Evolutionary conservation across 352 stramenopile species (phyloP).

Genomic region (Globisporangium heterothallicum): DNA sequence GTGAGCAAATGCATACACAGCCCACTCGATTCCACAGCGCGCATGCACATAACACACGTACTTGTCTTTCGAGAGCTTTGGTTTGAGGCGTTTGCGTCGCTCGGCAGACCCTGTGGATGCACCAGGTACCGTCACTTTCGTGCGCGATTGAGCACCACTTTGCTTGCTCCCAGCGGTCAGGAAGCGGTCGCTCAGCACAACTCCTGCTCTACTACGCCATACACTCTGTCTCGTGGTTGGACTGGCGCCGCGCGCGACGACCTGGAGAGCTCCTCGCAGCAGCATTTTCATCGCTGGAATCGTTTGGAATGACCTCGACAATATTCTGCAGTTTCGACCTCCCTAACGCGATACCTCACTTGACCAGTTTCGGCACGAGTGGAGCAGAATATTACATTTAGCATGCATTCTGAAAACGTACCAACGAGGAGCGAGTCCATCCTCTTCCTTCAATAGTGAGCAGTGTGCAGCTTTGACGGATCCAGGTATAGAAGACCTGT

Average conservation of each 20-base stretch:
- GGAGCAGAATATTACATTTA: too few relatives aligned
- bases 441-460: too few relatives aligned
- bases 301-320: not conserved
- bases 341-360: not conserved
- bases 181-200: not conserved
- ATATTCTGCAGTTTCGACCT: not conserved
- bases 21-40: too few relatives aligned
- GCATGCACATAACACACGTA: conserved; percentile 12
- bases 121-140: conserved; percentile 36
- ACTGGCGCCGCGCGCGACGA: not conserved
- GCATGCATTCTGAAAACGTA: too few relatives aligned
- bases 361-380: too few relatives aligned
- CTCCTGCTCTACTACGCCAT: not conserved
- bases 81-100: conserved; percentile 32
- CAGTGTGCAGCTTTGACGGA: too few relatives aligned
- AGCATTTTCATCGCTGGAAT: not conserved
- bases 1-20: not conserved
- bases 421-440: too few relatives aligned
- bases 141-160: conserved; percentile 1
- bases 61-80: conserved; percentile 52
- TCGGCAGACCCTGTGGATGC: conserved; percentile 2
- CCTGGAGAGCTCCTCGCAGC: not conserved
- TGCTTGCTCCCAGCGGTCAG: not conserved
- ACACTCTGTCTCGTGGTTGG: not conserved
- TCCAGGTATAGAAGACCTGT: too few relatives aligned